These are phyloP conservation scores for Fusarium sp. DNA, from an alignment of 2,329 filamentous ascomycete genomes.

Conservation along the genomic window DNA sequence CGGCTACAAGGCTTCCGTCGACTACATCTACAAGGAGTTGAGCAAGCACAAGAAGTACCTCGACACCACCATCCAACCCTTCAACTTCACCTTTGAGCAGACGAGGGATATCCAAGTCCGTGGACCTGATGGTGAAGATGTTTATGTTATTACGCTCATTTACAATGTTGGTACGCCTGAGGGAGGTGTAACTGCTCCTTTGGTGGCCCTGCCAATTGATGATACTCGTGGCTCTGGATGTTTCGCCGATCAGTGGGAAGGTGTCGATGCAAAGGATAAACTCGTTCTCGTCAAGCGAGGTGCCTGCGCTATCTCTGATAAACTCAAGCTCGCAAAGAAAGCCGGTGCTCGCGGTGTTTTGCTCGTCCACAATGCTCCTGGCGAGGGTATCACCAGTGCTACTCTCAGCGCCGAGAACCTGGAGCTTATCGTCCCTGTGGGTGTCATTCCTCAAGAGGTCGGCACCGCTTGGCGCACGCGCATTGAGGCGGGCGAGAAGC, in stretches of 20 bases:
- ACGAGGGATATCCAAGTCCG: slow-evolving; percentile 57
- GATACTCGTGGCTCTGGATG: slow-evolving; percentile 56
- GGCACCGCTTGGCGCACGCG: slow-evolving; percentile 53
- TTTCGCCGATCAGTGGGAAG: slow-evolving; percentile 58
- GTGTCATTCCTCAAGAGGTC: slow-evolving; percentile 52
- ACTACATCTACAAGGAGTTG: slow-evolving; percentile 65
- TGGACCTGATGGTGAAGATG: slow-evolving; percentile 59
- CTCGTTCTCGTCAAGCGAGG: slow-evolving; percentile 61
- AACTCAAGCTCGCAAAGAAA: slow-evolving; percentile 58
- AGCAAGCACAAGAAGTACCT: slow-evolving; percentile 56
- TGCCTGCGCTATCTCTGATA: slow-evolving; percentile 56
- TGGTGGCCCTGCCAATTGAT: slow-evolving; percentile 55
- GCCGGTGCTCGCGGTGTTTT: slow-evolving; percentile 61
- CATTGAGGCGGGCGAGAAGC: slow-evolving; percentile 50
- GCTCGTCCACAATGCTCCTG: slow-evolving; percentile 71
- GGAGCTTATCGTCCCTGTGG: slow-evolving; percentile 53
- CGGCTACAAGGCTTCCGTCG: slow-evolving; percentile 68
- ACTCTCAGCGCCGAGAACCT: slow-evolving; percentile 63
- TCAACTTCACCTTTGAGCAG: slow-evolving; percentile 60
- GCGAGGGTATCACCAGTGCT: slow-evolving; percentile 57
- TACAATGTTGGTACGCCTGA: slow-evolving; percentile 61
- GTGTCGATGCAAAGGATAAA: slow-evolving; percentile 58
- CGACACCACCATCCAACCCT: slow-evolving; percentile 60
- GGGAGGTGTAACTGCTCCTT: slow-evolving; percentile 52
- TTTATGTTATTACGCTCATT: slow-evolving; percentile 57